These are phyloP conservation scores for Plasmodium malariae DNA, from an alignment of 169 alveolate genomes.

Conservation along the genomic window DNA sequence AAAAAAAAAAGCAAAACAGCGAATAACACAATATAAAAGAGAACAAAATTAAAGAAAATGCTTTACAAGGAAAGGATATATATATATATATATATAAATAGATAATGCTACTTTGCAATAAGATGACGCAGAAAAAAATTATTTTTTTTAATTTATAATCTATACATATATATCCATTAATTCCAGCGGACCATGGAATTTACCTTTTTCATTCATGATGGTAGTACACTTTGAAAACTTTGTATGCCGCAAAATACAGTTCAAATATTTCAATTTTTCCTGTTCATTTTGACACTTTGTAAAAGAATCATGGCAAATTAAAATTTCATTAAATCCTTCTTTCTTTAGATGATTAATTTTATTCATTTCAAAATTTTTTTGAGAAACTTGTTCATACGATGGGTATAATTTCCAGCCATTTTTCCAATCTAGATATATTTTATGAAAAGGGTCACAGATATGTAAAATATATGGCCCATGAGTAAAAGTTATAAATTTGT, in stretches of 20 bases:
- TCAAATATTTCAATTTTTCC: slow-evolving; percentile 55
- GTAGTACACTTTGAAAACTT: slow-evolving; percentile 24
- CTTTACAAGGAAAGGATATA: too few relatives aligned
- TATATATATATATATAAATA: too few relatives aligned
- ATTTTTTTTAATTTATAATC: background rate
- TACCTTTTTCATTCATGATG: background rate
- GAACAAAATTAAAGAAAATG: too few relatives aligned
- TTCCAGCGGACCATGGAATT: slow-evolving; percentile 8
- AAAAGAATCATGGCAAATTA: slow-evolving; percentile 62
- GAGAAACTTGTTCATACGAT: slow-evolving; percentile 32
- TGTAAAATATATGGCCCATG: slow-evolving; percentile 70
- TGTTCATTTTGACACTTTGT: slow-evolving; percentile 35
- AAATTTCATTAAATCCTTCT: slow-evolving; percentile 60
- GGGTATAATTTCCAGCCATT: slow-evolving; percentile 70
- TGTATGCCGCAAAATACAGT: slow-evolving; percentile 29
- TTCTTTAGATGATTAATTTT: slow-evolving; percentile 36
- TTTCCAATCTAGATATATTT: slow-evolving; percentile 60
- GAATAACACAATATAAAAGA: too few relatives aligned
- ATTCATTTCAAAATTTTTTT: slow-evolving; percentile 41
- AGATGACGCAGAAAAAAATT: too few relatives aligned
- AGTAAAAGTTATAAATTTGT: slow-evolving; percentile 61
- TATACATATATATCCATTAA: slow-evolving; percentile 4
- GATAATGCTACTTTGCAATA: too few relatives aligned
- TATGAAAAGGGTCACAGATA: slow-evolving; percentile 70
- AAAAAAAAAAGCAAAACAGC: too few relatives aligned